phyloP scores from a whole-genome alignment of 345 rosid genomes.

The Gossypium herbaceum region DNA sequence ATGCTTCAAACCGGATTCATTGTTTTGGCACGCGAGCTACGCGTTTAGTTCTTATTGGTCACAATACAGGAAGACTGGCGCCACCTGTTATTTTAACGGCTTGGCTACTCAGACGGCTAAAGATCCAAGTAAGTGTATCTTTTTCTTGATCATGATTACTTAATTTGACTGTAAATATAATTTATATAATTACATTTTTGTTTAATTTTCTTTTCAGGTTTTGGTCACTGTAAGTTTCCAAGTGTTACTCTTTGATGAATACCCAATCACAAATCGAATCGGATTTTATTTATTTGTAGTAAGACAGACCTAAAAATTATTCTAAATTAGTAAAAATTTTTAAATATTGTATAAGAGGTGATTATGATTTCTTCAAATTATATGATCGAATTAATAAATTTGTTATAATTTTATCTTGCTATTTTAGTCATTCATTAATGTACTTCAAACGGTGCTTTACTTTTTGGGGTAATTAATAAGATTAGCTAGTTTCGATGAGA shows the following conservation, averaged over 20 bases:
- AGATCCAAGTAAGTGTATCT: constrained; percentile 71
- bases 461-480: neutral
- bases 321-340: too few species aligned
- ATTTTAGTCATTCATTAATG: too few species aligned
- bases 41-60: constrained; percentile 97
- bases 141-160: neutral
- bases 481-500: neutral
- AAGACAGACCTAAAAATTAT: too few species aligned
- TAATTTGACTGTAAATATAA: neutral
- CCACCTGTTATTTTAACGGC: constrained; percentile 68
- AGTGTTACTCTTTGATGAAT: constrained; percentile 46
- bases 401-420: too few species aligned
- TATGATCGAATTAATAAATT: too few species aligned
- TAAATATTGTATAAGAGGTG: too few species aligned
- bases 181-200: neutral
- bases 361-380: fast-evolving
- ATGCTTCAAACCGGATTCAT: constrained; percentile 56
- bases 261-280: too few species aligned
- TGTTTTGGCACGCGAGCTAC: constrained; percentile 63
- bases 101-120: constrained; percentile 62
- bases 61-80: constrained; percentile 54
- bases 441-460: too few species aligned
- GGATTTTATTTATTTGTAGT: too few species aligned
- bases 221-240: constrained; percentile 73
- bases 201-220: constrained; percentile 38